Percentiles rank a stretch among this genome's conserved stretches.
Evolutionary conservation across 2,329 filamentous ascomycete species (phyloP).

Genomic region (Paracoccidioides lutzii): DNA sequence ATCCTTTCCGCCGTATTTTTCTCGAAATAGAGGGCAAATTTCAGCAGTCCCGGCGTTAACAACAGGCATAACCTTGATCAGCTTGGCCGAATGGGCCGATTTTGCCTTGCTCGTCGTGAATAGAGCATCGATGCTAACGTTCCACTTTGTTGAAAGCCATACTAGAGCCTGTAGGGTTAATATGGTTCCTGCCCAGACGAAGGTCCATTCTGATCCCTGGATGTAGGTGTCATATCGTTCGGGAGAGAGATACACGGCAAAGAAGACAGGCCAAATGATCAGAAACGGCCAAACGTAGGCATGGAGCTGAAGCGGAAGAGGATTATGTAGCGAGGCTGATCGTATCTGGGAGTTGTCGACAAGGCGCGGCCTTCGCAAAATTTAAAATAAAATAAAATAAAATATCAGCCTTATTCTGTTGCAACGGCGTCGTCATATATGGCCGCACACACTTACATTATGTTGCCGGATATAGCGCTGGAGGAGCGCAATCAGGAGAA

Average conservation of each 20-base stretch:
- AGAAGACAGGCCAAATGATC: conserved; percentile 82
- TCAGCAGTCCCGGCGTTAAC: conserved; percentile 82
- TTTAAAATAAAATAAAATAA: background rate
- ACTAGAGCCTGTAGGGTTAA: conserved; percentile 74
- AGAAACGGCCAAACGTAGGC: conserved; percentile 88
- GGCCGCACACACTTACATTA: conserved; percentile 4
- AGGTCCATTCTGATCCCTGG: conserved; percentile 92
- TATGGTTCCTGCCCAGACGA: conserved; percentile 83
- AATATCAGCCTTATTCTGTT: background rate
- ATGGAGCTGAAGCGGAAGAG: conserved; percentile 67
- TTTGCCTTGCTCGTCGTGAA: conserved; percentile 67
- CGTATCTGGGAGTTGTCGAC: conserved; percentile 87
- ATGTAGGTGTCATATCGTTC: conserved; percentile 86
- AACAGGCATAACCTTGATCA: conserved; percentile 86
- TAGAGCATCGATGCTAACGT: conserved; percentile 66
- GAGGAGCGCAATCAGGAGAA: conserved; percentile 1
- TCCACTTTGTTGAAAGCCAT: conserved; percentile 98
- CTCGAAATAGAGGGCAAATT: conserved; percentile 68
- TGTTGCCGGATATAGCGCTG: conserved; percentile 4
- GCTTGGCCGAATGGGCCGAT: conserved; percentile 57
- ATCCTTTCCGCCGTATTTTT: conserved; percentile 60
- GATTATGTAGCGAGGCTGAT: conserved; percentile 75
- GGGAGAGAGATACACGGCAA: conserved; percentile 70
- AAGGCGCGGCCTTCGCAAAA: conserved; percentile 55
- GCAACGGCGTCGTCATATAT: background rate